A percentile compares a stretch with the other conserved stretches of the same genome.
These are phyloP conservation scores for Chloranthus sessilifolius DNA, from an alignment of 164 flowering plant species.

Conservation along the genomic window DNA sequence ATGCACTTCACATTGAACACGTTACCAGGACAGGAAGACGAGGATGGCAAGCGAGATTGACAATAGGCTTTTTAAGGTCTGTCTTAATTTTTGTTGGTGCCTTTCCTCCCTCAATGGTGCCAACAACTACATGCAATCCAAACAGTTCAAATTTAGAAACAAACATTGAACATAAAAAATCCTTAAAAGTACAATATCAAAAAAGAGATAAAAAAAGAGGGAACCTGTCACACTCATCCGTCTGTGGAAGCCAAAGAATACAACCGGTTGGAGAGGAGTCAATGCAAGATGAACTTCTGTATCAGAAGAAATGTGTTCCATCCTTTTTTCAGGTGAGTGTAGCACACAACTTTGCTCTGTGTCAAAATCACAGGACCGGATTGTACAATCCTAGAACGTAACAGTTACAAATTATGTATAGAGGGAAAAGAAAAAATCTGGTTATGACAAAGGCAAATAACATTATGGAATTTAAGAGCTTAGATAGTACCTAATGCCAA, in stretches of 20 bases:
- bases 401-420: background rate
- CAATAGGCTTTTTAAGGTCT: slow-evolving; percentile 91
- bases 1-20: too few relatives aligned
- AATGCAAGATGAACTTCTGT: slow-evolving; percentile 97
- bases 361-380: slow-evolving; percentile 96
- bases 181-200: slow-evolving; percentile 1
- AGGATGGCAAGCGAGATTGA: slow-evolving; percentile 98
- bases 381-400: slow-evolving; percentile 81
- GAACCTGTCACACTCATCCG: slow-evolving; percentile 99
- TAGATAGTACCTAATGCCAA: too few relatives aligned
- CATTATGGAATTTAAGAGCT: too few relatives aligned
- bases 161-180: slow-evolving; percentile 3
- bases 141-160: slow-evolving; percentile 15
- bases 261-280: slow-evolving; percentile 97
- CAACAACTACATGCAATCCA: slow-evolving; percentile 69
- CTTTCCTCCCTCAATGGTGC: slow-evolving; percentile 95
- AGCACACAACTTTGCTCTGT: slow-evolving; percentile 89
- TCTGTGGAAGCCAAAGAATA: slow-evolving; percentile 89
- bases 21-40: slow-evolving; percentile 91
- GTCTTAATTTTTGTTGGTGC: slow-evolving; percentile 97
- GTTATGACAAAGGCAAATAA: too few relatives aligned
- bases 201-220: slow-evolving; percentile 5
- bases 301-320: slow-evolving; percentile 73
- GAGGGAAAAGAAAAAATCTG: background rate
- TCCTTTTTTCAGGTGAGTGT: slow-evolving; percentile 95